Percentiles rank a stretch among this genome's conserved stretches.
phyloP scores from a whole-genome alignment of 768 basidiomycete species.

The Calvatia gigantea region DNA sequence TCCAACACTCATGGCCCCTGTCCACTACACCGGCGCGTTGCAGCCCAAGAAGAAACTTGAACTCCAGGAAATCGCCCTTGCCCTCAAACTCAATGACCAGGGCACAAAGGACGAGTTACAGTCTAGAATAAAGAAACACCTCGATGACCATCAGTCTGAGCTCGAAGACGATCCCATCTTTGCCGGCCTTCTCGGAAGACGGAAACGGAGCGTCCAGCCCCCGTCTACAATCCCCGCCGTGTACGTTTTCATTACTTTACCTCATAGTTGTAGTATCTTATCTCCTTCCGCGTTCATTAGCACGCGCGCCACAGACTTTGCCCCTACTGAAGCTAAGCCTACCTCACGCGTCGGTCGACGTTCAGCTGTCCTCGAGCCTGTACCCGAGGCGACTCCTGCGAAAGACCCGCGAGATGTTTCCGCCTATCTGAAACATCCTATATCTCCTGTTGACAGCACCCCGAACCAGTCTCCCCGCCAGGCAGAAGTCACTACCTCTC shows the following conservation, averaged over 20 bases:
- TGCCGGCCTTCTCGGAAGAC: slow-evolving; percentile 48
- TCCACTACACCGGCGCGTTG: slow-evolving; percentile 48
- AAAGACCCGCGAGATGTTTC: slow-evolving; percentile 51
- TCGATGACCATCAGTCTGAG: slow-evolving; percentile 48
- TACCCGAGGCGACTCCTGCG: slow-evolving; percentile 46
- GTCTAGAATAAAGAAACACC: slow-evolving; percentile 57
- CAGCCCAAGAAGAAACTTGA: slow-evolving; percentile 68
- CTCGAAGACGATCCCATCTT: slow-evolving; percentile 59
- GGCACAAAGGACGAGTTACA: slow-evolving; percentile 67
- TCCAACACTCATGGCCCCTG: slow-evolving; percentile 38
- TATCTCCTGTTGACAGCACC: slow-evolving; percentile 32
- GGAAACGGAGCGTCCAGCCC: slow-evolving; percentile 42
- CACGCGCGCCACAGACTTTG: slow-evolving; percentile 8
- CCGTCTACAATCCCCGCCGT: slow-evolving; percentile 16
- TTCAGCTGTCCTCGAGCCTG: slow-evolving; percentile 29
- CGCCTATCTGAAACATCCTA: slow-evolving; percentile 43
- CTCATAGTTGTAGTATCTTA: slow-evolving; percentile 9
- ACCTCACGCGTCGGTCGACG: slow-evolving; percentile 20
- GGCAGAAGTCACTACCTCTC: slow-evolving; percentile 21
- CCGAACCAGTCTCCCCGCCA: slow-evolving; percentile 23
- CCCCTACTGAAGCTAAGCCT: slow-evolving; percentile 19
- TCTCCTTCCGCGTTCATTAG: slow-evolving; percentile 16
- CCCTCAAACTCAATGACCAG: slow-evolving; percentile 45
- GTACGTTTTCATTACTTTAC: slow-evolving; percentile 16
- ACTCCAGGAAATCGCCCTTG: slow-evolving; percentile 55